Evolutionary conservation across 1,284 basidiomycete genomes (phyloP), one percentile per base, ranked within the genome.

Genomic region (Mycena sp.): DNA sequence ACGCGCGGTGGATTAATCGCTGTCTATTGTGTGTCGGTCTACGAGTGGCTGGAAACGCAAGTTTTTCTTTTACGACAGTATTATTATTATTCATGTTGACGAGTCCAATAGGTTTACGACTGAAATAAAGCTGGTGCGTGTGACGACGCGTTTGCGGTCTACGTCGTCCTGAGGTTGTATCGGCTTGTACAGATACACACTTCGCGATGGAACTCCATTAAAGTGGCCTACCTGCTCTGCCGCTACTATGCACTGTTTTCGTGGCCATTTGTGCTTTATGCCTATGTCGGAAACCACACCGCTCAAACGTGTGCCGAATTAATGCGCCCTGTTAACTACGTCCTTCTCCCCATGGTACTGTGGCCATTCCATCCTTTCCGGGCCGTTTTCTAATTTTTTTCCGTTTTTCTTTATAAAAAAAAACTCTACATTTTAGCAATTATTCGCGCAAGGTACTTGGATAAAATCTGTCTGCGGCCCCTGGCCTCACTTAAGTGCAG

Each of bases 141-240:
- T 38, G 17, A 17, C n/a, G n/a, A 4, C 19, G 32, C 45, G 6
- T 54, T 14, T 41, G 12, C n/a, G 19, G 26, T 25, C 26, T 40
- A 54, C 23, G 23, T 9, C 51, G 32, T 38, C 30, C 25, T 35
- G 23, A 21, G 38, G 29, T n/a, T 19, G 17, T 6, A 37, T n/a
- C n/a, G n/a, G n/a, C n/a, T n/a, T 17, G 25, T 50, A 16, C 38
- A 78, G 78, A 78, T 80, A 32, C 70, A 78, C 55, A 70, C 67
- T 14, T 67, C 76, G 21, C 70, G 71, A 17, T 77, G 78, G 77
- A 76, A 74, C n/a, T 74, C 72, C 5, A 71, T 80, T 63, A 80
- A 80, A 61, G 64, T 70, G n/a, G 63, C 76, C 21, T 81, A 80
- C 59, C 68, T 79, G 0, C 69, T 78, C 4, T 57, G 61, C 43